Conservation (phyloP, 2,329 filamentous ascomycete species). For the Aureobasidium subglaciale region DNA sequence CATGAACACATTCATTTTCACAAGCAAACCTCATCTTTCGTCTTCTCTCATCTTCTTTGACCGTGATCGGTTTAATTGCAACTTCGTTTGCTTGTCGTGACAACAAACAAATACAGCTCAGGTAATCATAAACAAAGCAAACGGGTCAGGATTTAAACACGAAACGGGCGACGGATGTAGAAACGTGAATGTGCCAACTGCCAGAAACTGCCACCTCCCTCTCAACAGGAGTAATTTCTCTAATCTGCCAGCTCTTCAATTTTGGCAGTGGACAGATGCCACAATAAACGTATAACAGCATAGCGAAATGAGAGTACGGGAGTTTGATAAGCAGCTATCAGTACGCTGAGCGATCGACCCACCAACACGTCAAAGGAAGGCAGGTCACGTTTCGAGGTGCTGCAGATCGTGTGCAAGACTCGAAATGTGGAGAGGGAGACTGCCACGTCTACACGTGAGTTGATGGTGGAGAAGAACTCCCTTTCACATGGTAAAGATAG, state of each 20-base stretch:
- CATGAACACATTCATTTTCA: background rate
- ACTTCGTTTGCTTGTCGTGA: background rate
- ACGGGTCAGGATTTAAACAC: slow-evolving; percentile 4
- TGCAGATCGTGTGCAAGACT: too few species aligned
- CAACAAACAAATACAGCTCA: background rate
- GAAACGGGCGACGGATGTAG: too few species aligned
- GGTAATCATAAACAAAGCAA: background rate
- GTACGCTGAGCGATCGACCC: too few species aligned
- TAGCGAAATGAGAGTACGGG: too few species aligned
- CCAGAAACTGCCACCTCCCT: background rate
- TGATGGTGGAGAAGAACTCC: too few species aligned
- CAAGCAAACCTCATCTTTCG: background rate
- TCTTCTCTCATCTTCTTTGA: background rate
- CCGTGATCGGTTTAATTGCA: background rate
- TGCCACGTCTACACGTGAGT: too few species aligned
- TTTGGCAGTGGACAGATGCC: too few species aligned
- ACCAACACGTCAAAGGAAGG: background rate
- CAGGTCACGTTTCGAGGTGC: background rate
- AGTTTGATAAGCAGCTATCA: background rate
- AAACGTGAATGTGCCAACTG: background rate
- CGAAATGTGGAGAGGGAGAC: background rate
- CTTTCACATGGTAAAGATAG: too few species aligned
- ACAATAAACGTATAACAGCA: too few species aligned
- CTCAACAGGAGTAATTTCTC: background rate
- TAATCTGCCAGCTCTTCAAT: background rate